Percentiles rank a stretch among this genome's conserved stretches.
These are phyloP conservation scores for Hypoxylon sp. DNA, from an alignment of 2,329 filamentous ascomycete species.

Conservation along the genomic window DNA sequence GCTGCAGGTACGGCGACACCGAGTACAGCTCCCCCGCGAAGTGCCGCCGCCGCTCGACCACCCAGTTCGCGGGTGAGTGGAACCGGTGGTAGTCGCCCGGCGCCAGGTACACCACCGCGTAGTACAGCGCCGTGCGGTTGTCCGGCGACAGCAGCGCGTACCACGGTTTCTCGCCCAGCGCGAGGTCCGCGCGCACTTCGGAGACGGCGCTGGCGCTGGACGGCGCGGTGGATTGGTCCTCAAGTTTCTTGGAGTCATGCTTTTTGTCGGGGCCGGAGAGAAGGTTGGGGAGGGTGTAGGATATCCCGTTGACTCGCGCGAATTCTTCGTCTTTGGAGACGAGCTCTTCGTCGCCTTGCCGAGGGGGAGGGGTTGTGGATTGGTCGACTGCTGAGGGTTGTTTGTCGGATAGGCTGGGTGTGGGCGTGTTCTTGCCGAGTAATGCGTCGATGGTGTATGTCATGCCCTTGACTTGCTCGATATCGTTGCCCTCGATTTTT, in stretches of 20 bases:
- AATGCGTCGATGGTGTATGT: conserved; percentile 97
- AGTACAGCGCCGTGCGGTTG: conserved; percentile 83
- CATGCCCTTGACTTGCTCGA: conserved; percentile 99
- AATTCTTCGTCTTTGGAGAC: conserved; percentile 92
- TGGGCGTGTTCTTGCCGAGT: conserved; percentile 76
- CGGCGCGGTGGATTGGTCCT: conserved; percentile 80
- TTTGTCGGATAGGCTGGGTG: conserved; percentile 66
- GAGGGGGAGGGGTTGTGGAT: conserved; percentile 41
- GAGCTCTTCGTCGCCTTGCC: conserved; percentile 71
- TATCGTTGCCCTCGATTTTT: conserved; percentile 90
- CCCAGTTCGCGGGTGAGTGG: conserved; percentile 95
- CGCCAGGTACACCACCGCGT: conserved; percentile 94
- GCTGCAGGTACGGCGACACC: conserved; percentile 94
- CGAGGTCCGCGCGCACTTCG: conserved; percentile 87
- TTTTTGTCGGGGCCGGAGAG: conserved; percentile 74
- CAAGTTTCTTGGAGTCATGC: conserved; percentile 60
- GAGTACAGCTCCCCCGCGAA: conserved; percentile 97
- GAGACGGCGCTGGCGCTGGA: conserved; percentile 78
- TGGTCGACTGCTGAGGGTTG: conserved; percentile 49
- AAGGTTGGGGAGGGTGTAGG: conserved; percentile 90
- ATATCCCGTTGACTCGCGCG: conserved; percentile 92
- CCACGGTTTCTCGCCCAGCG: conserved; percentile 78
- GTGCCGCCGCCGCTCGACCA: conserved; percentile 93
- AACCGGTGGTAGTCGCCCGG: conserved; percentile 99
- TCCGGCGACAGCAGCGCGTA: conserved; percentile 75